Conservation (phyloP, 371 early-diverging fungal genomes). For the Rhizopus sp. region DNA sequence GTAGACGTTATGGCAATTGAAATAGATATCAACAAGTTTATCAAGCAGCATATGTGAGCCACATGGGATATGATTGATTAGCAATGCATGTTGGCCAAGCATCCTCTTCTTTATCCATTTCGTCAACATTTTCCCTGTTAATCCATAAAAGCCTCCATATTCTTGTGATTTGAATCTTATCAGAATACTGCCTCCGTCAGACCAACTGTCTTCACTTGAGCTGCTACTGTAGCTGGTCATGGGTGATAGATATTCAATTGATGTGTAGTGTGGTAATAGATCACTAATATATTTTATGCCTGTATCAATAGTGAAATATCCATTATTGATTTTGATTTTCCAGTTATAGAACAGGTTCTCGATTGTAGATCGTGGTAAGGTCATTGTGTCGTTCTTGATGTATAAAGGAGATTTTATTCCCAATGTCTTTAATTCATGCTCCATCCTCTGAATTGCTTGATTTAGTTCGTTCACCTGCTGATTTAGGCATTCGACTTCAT, state of each 20-base stretch:
- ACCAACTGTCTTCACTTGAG: background rate
- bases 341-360: constrained; percentile 8
- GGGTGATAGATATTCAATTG: constrained; percentile 8
- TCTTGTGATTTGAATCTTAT: background rate
- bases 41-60: too few relatives aligned
- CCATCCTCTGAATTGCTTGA: background rate
- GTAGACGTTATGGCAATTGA: too few relatives aligned
- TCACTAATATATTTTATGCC: constrained; percentile 19
- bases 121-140: background rate
- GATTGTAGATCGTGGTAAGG: background rate
- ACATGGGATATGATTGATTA: too few relatives aligned
- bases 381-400: background rate
- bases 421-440: constrained; percentile 7
- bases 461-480: constrained; percentile 7
- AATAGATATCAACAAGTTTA: too few relatives aligned
- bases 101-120: constrained; percentile 2
- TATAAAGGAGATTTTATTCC: background rate
- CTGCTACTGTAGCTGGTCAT: background rate
- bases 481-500: background rate
- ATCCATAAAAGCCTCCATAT: background rate
- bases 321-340: constrained; percentile 15
- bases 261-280: constrained; percentile 5
- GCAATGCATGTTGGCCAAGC: too few relatives aligned
- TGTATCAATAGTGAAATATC: constrained; percentile 21
- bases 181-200: background rate